Conservation (phyloP, 2,329 filamentous ascomycete genomes). For the Paraconiothyrium brasiliense region DNA sequence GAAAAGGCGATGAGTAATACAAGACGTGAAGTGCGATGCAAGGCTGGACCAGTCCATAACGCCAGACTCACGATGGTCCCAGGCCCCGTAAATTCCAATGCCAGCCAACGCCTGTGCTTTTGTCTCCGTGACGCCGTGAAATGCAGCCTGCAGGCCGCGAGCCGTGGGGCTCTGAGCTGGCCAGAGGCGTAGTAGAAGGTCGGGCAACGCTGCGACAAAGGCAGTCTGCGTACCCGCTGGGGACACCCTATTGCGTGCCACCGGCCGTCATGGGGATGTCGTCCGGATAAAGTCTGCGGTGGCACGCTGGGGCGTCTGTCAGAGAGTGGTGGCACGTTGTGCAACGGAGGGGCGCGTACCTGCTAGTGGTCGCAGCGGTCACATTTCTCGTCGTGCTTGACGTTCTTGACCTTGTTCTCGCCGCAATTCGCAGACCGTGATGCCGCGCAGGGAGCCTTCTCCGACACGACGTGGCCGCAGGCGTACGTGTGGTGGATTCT, state of each 20-base stretch:
- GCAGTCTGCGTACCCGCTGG: slow-evolving; percentile 37
- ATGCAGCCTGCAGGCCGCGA: slow-evolving; percentile 47
- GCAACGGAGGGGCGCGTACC: slow-evolving; percentile 35
- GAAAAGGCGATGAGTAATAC: slow-evolving; percentile 39
- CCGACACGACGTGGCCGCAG: slow-evolving; percentile 56
- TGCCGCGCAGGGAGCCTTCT: slow-evolving; percentile 57
- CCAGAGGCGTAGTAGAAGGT: slow-evolving; percentile 32
- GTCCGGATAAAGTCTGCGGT: slow-evolving; percentile 44
- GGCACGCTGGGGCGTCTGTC: slow-evolving; percentile 38
- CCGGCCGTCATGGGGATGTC: slow-evolving; percentile 44
- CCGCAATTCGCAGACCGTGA: slow-evolving; percentile 55
- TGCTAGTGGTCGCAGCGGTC: slow-evolving; percentile 56
- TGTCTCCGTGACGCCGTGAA: slow-evolving; percentile 52
- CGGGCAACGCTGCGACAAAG: slow-evolving; percentile 32
- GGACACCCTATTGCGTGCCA: slow-evolving; percentile 40
- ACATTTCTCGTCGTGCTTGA: slow-evolving; percentile 61
- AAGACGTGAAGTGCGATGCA: slow-evolving; percentile 45
- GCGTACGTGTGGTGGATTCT: slow-evolving; percentile 58
- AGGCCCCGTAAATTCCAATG: slow-evolving; percentile 41
- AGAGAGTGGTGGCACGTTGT: slow-evolving; percentile 36
- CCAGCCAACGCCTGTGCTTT: slow-evolving; percentile 52
- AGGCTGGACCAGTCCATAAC: slow-evolving; percentile 49
- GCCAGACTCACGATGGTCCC: slow-evolving; percentile 47
- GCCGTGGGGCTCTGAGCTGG: slow-evolving; percentile 27
- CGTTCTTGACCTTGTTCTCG: slow-evolving; percentile 53